phyloP scores from a whole-genome alignment of 148 eudicot genomes.

The Persicaria maculosa region DNA sequence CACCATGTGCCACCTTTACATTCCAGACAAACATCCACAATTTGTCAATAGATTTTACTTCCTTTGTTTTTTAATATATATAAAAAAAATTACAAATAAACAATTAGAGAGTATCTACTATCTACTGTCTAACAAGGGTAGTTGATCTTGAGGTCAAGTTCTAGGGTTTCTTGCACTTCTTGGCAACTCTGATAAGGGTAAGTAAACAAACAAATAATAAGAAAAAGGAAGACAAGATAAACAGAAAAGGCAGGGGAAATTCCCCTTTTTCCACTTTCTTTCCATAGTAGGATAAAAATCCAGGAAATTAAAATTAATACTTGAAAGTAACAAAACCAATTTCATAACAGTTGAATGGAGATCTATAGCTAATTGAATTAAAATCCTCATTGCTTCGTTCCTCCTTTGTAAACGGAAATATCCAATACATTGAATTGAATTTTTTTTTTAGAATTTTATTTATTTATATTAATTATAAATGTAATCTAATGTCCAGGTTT shows the following conservation, averaged over 20 bases:
- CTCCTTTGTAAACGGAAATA: background rate
- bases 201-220: background rate
- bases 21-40: background rate
- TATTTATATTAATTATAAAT: too few species aligned
- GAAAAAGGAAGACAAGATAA: background rate
- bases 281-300: background rate
- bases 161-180: constrained; percentile 8
- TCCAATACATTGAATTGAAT: background rate
- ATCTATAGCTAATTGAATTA: background rate
- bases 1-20: constrained; percentile 10
- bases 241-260: background rate
- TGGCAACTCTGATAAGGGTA: constrained; percentile 3
- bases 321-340: background rate
- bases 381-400: background rate
- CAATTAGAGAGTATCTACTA: too few species aligned
- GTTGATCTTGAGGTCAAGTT: constrained; percentile 9
- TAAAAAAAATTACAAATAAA: background rate
- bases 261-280: background rate
- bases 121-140: background rate
- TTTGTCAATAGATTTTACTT: background rate
- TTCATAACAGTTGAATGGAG: background rate
- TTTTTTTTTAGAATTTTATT: too few species aligned
- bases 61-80: background rate
- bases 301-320: background rate
- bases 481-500: background rate